Conservation (phyloP, 2,329 filamentous ascomycete species). For the Pseudocercospora ulei region DNA sequence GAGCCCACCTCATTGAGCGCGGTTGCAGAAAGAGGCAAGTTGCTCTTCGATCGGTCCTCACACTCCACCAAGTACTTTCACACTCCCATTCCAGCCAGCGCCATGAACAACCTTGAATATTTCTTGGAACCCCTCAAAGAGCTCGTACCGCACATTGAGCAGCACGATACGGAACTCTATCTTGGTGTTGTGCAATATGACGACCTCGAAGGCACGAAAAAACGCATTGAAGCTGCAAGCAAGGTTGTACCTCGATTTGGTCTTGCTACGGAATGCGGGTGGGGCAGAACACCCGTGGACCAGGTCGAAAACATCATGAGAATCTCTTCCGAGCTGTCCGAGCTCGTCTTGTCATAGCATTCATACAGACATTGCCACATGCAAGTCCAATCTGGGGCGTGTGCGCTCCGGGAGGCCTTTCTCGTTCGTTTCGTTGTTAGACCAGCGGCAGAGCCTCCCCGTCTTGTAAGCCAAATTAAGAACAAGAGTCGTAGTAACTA, state of each 20-base stretch:
- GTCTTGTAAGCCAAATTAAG: no score
- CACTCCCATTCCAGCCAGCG: constrained; percentile 37
- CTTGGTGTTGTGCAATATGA: constrained; percentile 37
- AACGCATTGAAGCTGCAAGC: constrained; percentile 35
- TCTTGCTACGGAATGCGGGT: constrained; percentile 38
- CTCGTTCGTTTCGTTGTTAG: no score
- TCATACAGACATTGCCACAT: no score
- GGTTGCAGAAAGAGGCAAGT: constrained; percentile 35
- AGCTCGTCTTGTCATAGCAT: no score
- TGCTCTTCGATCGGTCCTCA: constrained; percentile 25
- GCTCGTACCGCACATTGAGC: constrained; percentile 26
- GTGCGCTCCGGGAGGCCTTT: no score
- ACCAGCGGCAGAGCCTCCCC: no score
- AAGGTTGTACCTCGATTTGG: constrained; percentile 33
- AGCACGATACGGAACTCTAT: constrained; percentile 34
- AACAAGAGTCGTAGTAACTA: no score
- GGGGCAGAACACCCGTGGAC: constrained; percentile 24
- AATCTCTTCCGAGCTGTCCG: not conserved
- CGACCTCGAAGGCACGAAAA: constrained; percentile 36
- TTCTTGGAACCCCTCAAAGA: constrained; percentile 37
- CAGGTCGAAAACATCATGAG: constrained; percentile 6
- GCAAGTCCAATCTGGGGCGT: no score
- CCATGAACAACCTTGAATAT: constrained; percentile 24
- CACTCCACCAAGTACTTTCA: constrained; percentile 37
- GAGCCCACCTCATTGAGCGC: constrained; percentile 35